Evolutionary conservation across 495 filamentous ascomycete species (phyloP).

Genomic region (Talaromyces trachyspermus): DNA sequence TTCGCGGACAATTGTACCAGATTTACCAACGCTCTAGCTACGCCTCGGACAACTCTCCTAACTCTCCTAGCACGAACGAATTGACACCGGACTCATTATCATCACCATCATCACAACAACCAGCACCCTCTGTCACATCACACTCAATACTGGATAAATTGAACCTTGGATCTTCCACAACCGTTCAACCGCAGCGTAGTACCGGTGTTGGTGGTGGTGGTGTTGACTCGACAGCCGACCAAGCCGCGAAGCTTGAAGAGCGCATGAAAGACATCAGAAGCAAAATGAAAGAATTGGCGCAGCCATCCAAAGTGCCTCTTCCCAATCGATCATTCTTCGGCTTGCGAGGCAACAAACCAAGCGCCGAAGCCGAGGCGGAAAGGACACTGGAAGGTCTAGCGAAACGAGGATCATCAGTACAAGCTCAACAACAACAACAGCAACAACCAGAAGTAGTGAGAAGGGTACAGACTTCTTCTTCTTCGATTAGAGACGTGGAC

Average conservation of each 20-base stretch:
- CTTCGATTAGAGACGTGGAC: background rate
- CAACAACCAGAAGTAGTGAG: background rate
- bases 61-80: too few relatives aligned
- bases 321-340: too few relatives aligned
- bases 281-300: too few relatives aligned
- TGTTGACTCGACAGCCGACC: too few relatives aligned
- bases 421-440: constrained; percentile 13
- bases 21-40: background rate
- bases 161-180: background rate
- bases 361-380: too few relatives aligned
- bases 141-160: background rate
- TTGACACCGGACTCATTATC: background rate
- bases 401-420: too few relatives aligned
- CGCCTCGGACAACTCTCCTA: background rate
- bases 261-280: background rate
- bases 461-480: background rate
- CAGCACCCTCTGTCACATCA: background rate
- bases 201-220: too few relatives aligned
- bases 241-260: too few relatives aligned
- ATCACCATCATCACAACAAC: background rate
- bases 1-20: background rate
- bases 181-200: background rate
- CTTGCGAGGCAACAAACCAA: too few relatives aligned
- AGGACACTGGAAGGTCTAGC: constrained; percentile 7
- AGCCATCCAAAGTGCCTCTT: too few relatives aligned